Percentiles rank a stretch among this genome's conserved stretches.
Evolutionary conservation across 441 rosid species (phyloP).

Genomic region (Erodium chrysanthum): DNA sequence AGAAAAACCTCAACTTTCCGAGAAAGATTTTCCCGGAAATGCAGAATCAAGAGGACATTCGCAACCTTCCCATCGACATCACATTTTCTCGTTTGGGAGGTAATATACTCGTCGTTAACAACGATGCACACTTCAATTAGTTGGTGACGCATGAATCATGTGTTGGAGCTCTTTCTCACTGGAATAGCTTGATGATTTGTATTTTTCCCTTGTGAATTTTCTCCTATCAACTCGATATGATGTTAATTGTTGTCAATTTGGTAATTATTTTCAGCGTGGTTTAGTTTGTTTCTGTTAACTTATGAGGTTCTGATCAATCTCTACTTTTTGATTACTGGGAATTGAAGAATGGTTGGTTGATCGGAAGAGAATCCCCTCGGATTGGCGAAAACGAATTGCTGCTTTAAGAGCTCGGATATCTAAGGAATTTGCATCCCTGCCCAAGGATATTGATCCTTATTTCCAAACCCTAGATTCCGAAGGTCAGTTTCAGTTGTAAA

Average conservation of each 20-base stretch:
- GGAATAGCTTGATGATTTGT: background rate
- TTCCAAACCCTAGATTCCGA: conserved; percentile 68
- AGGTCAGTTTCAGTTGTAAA: conserved; percentile 30
- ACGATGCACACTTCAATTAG: background rate
- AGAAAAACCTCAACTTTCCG: conserved; percentile 3
- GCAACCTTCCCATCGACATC: conserved; percentile 85
- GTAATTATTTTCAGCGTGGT: conserved; percentile 1
- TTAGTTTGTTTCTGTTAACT: background rate
- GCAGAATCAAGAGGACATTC: conserved; percentile 66
- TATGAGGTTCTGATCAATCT: background rate
- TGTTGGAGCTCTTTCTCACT: background rate
- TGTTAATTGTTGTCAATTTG: background rate
- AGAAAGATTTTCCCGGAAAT: conserved; percentile 21
- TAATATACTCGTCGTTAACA: conserved; percentile 18
- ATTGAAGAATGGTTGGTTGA: conserved; percentile 87
- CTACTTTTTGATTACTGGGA: conserved; percentile 1
- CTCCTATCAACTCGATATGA: background rate
- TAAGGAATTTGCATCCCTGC: conserved; percentile 65
- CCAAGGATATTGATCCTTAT: conserved; percentile 68
- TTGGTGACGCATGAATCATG: background rate
- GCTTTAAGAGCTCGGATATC: conserved; percentile 56
- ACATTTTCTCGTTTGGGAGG: conserved; percentile 90
- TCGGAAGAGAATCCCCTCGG: conserved; percentile 83
- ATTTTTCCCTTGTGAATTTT: background rate
- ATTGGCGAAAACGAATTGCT: conserved; percentile 73